Evolutionary conservation across 2,329 filamentous ascomycete species (phyloP).

Genomic region (Aspergillus hortae): DNA sequence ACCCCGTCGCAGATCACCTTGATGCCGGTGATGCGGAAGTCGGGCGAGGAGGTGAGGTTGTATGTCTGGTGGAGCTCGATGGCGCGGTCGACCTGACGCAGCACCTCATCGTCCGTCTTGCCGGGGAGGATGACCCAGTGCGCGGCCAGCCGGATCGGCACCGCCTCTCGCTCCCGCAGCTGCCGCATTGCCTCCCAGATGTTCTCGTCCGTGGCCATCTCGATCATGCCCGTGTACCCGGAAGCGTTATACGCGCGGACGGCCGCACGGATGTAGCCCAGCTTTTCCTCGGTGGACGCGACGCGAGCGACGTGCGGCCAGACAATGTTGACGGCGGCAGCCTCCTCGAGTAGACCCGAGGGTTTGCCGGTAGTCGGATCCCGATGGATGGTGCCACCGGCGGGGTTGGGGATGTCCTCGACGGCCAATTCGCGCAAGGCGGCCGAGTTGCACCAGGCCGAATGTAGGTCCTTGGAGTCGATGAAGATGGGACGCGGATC

Average conservation of each 20-base stretch:
- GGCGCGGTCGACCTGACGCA: slow-evolving; percentile 46
- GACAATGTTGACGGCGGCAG: slow-evolving; percentile 43
- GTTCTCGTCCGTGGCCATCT: slow-evolving; percentile 52
- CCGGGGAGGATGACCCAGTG: slow-evolving; percentile 48
- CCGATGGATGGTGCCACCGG: slow-evolving; percentile 46
- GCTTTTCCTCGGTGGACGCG: slow-evolving; percentile 41
- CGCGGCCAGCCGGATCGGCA: slow-evolving; percentile 43
- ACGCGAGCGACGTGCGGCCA: slow-evolving; percentile 47
- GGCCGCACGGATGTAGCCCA: slow-evolving; percentile 37
- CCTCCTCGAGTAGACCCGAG: slow-evolving; percentile 45
- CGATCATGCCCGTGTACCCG: slow-evolving; percentile 48
- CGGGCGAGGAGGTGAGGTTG: slow-evolving; percentile 39
- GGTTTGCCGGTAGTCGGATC: slow-evolving; percentile 36
- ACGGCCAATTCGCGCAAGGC: slow-evolving; percentile 45
- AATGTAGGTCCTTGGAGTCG: slow-evolving; percentile 49
- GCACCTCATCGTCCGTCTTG: slow-evolving; percentile 32
- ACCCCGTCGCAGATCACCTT: slow-evolving; percentile 51
- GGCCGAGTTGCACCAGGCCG: slow-evolving; percentile 48
- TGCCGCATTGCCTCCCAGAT: slow-evolving; percentile 42
- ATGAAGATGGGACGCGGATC: slow-evolving; percentile 49
- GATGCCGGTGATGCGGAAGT: slow-evolving; percentile 46
- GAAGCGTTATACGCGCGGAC: slow-evolving; percentile 42
- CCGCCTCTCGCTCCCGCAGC: slow-evolving; percentile 25
- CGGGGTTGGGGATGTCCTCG: slow-evolving; percentile 37
- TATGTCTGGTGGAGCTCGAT: slow-evolving; percentile 39